phyloP scores from a whole-genome alignment of 2,329 filamentous ascomycete species.

The Talaromyces amestolkiae region DNA sequence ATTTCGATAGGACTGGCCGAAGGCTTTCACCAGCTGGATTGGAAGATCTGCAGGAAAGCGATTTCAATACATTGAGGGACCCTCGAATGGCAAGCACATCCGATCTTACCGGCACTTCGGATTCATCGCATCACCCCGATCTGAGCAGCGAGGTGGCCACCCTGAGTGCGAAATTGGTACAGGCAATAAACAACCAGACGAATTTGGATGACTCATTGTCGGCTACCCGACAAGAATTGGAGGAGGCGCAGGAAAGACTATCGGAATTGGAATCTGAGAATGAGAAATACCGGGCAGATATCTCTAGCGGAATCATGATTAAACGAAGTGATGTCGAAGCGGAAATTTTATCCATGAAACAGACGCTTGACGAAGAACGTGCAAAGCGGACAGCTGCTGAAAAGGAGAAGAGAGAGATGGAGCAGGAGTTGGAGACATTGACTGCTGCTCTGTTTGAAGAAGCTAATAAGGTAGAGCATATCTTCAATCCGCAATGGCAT shows the following conservation, averaged over 20 bases:
- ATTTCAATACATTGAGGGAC: constrained; percentile 49
- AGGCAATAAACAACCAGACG: constrained; percentile 95
- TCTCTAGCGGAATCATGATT: constrained; percentile 73
- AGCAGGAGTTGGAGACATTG: constrained; percentile 84
- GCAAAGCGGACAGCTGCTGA: constrained; percentile 64
- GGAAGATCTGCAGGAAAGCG: constrained; percentile 36
- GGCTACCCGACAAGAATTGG: constrained; percentile 77
- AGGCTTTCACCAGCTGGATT: constrained; percentile 28
- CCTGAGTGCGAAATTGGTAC: constrained; percentile 91
- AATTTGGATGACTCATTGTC: constrained; percentile 84
- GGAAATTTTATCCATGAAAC: constrained; percentile 63
- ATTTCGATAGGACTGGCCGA: constrained; percentile 27
- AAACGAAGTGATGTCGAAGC: constrained; percentile 69
- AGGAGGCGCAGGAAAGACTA: constrained; percentile 66
- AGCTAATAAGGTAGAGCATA: constrained; percentile 69
- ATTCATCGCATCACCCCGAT: constrained; percentile 54
- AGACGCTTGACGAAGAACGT: constrained; percentile 63
- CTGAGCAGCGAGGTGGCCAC: constrained; percentile 76
- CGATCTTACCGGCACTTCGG: constrained; percentile 37
- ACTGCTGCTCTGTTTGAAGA: constrained; percentile 96
- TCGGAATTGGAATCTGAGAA: constrained; percentile 66
- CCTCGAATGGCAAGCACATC: constrained; percentile 38
- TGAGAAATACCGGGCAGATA: constrained; percentile 65
- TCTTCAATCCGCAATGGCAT: not conserved
- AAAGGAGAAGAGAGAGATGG: constrained; percentile 81